Conservation (phyloP, 2,329 filamentous ascomycete genomes). For the Fusarium mangiferae region DNA sequence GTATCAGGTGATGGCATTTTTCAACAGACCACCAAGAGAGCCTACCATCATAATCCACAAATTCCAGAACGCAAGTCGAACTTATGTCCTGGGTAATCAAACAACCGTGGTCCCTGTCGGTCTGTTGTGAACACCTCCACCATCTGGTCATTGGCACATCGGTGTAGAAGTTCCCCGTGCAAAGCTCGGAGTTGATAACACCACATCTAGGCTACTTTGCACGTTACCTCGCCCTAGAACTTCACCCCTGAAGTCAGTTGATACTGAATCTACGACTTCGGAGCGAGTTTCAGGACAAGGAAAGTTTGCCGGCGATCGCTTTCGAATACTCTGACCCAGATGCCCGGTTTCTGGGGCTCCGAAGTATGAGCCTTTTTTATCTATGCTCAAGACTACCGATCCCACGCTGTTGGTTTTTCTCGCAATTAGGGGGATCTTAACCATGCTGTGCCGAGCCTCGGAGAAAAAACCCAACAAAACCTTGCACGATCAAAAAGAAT, state of each 20-base stretch:
- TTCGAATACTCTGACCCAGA: slow-evolving; percentile 28
- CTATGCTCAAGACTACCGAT: slow-evolving; percentile 18
- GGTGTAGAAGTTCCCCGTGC: slow-evolving; percentile 8
- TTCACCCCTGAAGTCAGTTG: slow-evolving; percentile 16
- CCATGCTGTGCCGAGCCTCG: slow-evolving; percentile 9
- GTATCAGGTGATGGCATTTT: slow-evolving; percentile 28
- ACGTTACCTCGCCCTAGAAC: slow-evolving; percentile 6
- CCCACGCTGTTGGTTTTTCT: slow-evolving; percentile 15
- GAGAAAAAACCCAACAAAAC: slow-evolving; percentile 5
- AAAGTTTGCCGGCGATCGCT: slow-evolving; percentile 33
- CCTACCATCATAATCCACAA: slow-evolving; percentile 22
- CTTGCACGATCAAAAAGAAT: slow-evolving; percentile 6
- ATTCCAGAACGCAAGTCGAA: slow-evolving; percentile 41
- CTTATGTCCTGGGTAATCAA: slow-evolving; percentile 11
- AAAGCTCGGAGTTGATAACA: slow-evolving; percentile 28
- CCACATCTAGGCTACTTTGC: slow-evolving; percentile 17
- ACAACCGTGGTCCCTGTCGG: slow-evolving; percentile 22
- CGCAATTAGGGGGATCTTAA: slow-evolving; percentile 15
- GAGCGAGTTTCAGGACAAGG: slow-evolving; percentile 38
- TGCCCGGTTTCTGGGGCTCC: slow-evolving; percentile 31
- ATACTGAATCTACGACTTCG: slow-evolving; percentile 32
- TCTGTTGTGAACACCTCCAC: slow-evolving; percentile 36
- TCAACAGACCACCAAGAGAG: slow-evolving; percentile 31
- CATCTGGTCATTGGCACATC: slow-evolving; percentile 21
- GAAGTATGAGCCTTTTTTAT: slow-evolving; percentile 7